Base-by-base conservation (phyloP, 441 rosid genomes). In the Euphorbia schlechtendalii region DNA sequence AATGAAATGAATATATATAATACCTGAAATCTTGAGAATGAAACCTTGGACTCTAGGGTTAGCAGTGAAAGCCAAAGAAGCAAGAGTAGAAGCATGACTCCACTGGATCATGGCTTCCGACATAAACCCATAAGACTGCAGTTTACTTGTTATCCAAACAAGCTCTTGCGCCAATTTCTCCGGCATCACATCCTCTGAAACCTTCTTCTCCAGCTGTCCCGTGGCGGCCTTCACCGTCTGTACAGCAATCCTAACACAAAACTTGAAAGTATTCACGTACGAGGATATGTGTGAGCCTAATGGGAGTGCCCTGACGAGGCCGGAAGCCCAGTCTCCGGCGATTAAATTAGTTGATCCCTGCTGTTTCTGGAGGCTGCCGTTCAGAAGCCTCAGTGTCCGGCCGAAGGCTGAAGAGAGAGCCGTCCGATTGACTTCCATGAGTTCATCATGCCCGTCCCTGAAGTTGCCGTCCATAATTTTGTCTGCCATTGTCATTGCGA, bases 151-250 rank as follows among this genome's bases (percentile, higher is more conserved):
- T 45, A 86, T 65, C 88, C 96, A 86, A 5, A 86, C 62, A 60
- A 85, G 66, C 76, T 86, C 93, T 54, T 82, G 88, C 0, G 90
- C 97, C 66, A 88, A 71, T 74, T 90, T 90, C 81, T 90, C 93
- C 0, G 83, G 77, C 40, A 73, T 70, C 46, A 88, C 59, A 38
- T 82, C 89, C 14, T 72, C 76, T 1, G 70, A 71, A 11, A 70
- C 81, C 25, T 30, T 67, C 64, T 71, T 71, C 58, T 66, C 81
- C 66, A 67, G 65, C 12, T 60, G 51, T 59, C 57, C 67, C 1
- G 61, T 58, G 2, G 77, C 81, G 0, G 70, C 73, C 22, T 73
- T 73, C 2, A 81, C 73, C 45, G 59, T 69, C 17, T 80, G 74
- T 65, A 74, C 49, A 22, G 78, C 82, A 0, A 78, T 70, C 17